phyloP scores from a whole-genome alignment of 345 rosid genomes.

The Mangifera indica region DNA sequence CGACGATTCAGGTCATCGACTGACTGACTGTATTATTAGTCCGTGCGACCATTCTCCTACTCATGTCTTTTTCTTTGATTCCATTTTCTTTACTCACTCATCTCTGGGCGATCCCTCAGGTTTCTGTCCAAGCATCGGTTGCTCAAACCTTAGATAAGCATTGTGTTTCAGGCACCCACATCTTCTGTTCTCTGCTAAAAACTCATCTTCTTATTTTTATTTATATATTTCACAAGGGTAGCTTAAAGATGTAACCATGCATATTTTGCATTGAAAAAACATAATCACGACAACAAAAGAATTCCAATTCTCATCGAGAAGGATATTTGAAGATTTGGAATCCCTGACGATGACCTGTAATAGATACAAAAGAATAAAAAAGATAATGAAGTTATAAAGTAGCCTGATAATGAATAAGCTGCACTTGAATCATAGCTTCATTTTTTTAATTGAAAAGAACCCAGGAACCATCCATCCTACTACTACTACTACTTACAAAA shows the following conservation, averaged over 20 bases:
- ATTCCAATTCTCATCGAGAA: constrained; percentile 81
- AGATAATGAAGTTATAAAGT: not conserved
- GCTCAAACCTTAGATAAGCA: no score
- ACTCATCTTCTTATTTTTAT: not conserved
- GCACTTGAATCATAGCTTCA: not conserved
- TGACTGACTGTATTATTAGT: no score
- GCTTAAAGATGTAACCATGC: not conserved
- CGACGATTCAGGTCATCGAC: no score
- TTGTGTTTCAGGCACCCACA: no score
- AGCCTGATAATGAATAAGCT: not conserved
- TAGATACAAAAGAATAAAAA: constrained; percentile 8
- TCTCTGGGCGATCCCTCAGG: no score
- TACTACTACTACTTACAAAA: constrained; percentile 1
- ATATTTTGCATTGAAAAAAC: constrained; percentile 5
- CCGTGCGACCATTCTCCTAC: no score
- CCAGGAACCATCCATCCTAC: not conserved
- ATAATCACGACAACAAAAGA: constrained; percentile 30
- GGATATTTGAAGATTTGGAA: constrained; percentile 89
- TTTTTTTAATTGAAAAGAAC: no score
- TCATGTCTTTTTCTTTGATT: no score
- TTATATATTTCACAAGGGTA: not conserved
- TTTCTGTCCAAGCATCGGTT: no score
- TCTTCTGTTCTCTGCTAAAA: no score
- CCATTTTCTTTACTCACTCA: no score
- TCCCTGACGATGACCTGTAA: constrained; percentile 78